Evolutionary conservation across 2,329 filamentous ascomycete genomes (phyloP).

Genomic region (Penicillium sp.): DNA sequence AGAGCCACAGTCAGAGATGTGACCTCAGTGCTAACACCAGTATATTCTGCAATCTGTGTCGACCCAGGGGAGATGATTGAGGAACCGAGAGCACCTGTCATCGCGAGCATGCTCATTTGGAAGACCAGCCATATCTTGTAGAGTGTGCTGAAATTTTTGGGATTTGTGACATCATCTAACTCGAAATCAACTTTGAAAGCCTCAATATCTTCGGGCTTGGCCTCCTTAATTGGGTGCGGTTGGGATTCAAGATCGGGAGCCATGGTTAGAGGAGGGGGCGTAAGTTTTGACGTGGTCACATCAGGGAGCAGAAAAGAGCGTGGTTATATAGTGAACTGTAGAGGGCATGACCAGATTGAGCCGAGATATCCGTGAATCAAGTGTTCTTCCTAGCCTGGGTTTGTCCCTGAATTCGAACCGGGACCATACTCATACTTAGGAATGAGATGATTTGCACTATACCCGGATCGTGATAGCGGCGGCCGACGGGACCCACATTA

Average conservation of each 20-base stretch:
- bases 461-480: not conserved
- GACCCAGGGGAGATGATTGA: conserved; percentile 54
- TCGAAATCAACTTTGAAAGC: conserved; percentile 17
- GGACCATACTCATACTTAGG: not conserved
- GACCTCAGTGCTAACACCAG: conserved; percentile 45
- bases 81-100: conserved; percentile 52
- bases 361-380: not conserved
- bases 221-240: not conserved
- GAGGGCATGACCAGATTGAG: not conserved
- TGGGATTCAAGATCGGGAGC: not conserved
- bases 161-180: conserved; percentile 35
- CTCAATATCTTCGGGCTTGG: not conserved
- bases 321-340: too few species aligned
- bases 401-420: too few species aligned
- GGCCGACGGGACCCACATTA: not conserved
- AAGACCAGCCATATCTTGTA: conserved; percentile 53
- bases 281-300: too few species aligned
- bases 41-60: conserved; percentile 42
- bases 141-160: conserved; percentile 46
- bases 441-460: not conserved
- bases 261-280: not conserved
- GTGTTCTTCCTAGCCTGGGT: not conserved
- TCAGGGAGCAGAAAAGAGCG: too few species aligned
- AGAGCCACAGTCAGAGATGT: conserved; percentile 16
- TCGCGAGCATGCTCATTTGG: conserved; percentile 51